Conservation (phyloP, 768 basidiomycete species). For the Trametes elegans region DNA sequence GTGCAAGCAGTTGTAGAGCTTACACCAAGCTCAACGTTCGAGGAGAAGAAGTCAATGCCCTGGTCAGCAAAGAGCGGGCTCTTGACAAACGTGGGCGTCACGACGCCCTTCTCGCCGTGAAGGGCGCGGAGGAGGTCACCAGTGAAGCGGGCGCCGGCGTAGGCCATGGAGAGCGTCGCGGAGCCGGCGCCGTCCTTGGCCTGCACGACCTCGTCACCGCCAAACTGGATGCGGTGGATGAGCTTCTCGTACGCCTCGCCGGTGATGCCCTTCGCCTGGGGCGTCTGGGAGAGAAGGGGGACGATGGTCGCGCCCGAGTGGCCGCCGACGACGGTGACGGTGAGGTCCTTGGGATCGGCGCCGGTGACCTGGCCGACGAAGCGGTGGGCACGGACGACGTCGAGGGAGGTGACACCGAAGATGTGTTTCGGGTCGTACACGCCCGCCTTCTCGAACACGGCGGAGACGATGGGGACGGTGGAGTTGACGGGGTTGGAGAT, state of each 20-base stretch:
- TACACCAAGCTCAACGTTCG: conserved; percentile 92
- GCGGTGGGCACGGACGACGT: conserved; percentile 93
- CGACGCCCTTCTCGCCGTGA: conserved; percentile 63
- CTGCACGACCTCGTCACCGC: conserved; percentile 98
- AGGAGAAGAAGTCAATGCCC: conserved; percentile 94
- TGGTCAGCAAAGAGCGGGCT: conserved; percentile 80
- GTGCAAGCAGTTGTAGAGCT: conserved; percentile 16
- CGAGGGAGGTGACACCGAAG: conserved; percentile 98
- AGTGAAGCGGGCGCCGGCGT: conserved; percentile 73
- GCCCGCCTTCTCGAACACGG: conserved; percentile 86
- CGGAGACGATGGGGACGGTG: conserved; percentile 96
- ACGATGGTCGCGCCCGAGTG: conserved; percentile 98
- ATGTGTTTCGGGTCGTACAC: conserved; percentile 86
- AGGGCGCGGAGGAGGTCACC: conserved; percentile 58
- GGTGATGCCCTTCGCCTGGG: conserved; percentile 64
- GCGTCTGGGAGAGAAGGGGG: conserved; percentile 85
- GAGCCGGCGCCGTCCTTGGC: conserved; percentile 89
- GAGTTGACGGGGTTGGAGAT: conserved; percentile 99
- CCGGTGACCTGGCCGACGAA: conserved; percentile 78
- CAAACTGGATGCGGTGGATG: conserved; percentile 93
- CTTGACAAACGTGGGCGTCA: conserved; percentile 86
- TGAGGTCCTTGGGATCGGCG: conserved; percentile 60
- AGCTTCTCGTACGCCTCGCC: conserved; percentile 76
- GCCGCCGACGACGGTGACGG: conserved; percentile 88
- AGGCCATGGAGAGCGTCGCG: conserved; percentile 77